Evolutionary conservation across 768 basidiomycete species (phyloP).

Genomic region (Macrolepiota dolichaula): DNA sequence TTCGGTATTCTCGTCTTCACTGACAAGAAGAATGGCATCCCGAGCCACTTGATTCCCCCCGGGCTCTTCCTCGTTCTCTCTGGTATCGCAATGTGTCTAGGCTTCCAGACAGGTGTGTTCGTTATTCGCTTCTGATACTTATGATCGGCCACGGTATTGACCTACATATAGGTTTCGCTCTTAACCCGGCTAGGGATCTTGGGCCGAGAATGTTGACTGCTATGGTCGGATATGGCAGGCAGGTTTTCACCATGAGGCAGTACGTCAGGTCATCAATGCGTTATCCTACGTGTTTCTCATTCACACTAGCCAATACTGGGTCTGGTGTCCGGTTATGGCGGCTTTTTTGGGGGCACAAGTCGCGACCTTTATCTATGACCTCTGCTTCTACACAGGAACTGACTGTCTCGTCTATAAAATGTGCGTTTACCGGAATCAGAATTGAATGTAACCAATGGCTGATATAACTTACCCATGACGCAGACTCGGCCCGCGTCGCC

Average conservation of each 20-base stretch:
- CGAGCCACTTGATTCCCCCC: conserved; percentile 53
- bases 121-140: background rate
- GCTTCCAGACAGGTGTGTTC: conserved; percentile 54
- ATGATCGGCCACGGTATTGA: background rate
- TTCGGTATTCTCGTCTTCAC: conserved; percentile 51
- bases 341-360: conserved; percentile 53
- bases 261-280: conserved; percentile 21
- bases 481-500: conserved; percentile 1
- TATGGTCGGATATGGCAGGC: conserved; percentile 62
- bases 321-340: conserved; percentile 65
- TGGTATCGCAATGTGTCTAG: conserved; percentile 56
- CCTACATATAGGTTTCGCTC: conserved; percentile 27
- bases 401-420: conserved; percentile 53
- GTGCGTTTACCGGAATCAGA: conserved; percentile 29
- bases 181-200: conserved; percentile 40
- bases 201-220: conserved; percentile 66
- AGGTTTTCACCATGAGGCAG: conserved; percentile 36
- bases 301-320: conserved; percentile 56
- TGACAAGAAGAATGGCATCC: conserved; percentile 50
- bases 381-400: conserved; percentile 51
- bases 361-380: conserved; percentile 56
- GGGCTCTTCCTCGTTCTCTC: conserved; percentile 47
- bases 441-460: background rate
- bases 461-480: background rate
- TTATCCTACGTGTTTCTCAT: background rate